These are phyloP conservation scores for Calamus simplicifolius DNA, from an alignment of 176 grass and related monocot genomes.

Conservation along the genomic window DNA sequence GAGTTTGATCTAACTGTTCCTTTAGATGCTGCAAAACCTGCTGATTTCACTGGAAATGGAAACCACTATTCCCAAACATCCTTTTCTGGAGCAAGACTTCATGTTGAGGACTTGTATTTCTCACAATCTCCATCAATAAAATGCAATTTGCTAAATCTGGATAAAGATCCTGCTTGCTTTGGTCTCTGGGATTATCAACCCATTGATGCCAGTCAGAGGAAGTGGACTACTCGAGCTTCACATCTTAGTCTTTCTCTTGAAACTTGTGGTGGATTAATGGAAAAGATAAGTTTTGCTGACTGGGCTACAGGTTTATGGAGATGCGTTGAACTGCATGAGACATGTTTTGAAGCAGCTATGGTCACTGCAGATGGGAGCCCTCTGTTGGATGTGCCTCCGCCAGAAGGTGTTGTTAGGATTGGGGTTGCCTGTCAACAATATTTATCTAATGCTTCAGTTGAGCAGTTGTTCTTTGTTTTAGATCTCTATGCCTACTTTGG, in stretches of 20 bases:
- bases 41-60: conserved; percentile 27
- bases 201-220: conserved; percentile 86
- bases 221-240: conserved; percentile 59
- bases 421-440: conserved; percentile 75
- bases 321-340: conserved; percentile 77
- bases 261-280: conserved; percentile 42
- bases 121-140: conserved; percentile 69
- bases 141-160: conserved; percentile 89
- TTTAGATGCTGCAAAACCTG: conserved; percentile 56
- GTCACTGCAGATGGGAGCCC: conserved; percentile 84
- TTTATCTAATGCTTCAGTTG: conserved; percentile 76
- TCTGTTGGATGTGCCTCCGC: conserved; percentile 79
- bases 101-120: conserved; percentile 75
- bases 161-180: conserved; percentile 92
- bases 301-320: conserved; percentile 61
- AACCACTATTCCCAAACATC: conserved; percentile 34
- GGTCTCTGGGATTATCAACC: conserved; percentile 91
- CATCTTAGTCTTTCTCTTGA: conserved; percentile 84
- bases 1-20: conserved; percentile 91
- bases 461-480: conserved; percentile 94
- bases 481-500: conserved; percentile 95
- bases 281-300: conserved; percentile 22
- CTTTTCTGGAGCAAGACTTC: conserved; percentile 85
- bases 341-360: conserved; percentile 90
- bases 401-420: conserved; percentile 92